These are phyloP conservation scores for Pichia manshurica DNA, from an alignment of 805 yeast species.

Conservation along the genomic window DNA sequence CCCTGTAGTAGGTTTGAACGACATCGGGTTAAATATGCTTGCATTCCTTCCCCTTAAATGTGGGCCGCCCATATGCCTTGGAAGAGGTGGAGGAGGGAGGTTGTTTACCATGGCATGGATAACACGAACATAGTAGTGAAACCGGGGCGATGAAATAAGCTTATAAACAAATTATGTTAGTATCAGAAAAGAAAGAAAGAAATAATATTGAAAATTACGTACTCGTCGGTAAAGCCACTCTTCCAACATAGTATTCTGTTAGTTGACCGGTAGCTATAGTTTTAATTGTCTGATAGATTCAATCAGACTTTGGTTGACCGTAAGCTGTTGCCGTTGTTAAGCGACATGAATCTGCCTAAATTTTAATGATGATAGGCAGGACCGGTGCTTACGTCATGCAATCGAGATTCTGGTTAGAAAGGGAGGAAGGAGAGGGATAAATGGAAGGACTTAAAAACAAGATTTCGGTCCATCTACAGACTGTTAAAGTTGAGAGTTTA, in stretches of 20 bases:
- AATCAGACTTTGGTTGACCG: too few species aligned
- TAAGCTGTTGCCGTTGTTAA: too few species aligned
- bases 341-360: too few species aligned
- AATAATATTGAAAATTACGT: not conserved
- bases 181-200: not conserved
- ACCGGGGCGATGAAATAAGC: conserved; percentile 52
- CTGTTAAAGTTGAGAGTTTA: too few species aligned
- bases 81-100: conserved; percentile 41
- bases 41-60: not conserved
- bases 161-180: conserved; percentile 11
- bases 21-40: not conserved
- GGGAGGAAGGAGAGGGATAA: too few species aligned
- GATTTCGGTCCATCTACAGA: too few species aligned
- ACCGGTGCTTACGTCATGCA: too few species aligned
- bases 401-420: too few species aligned
- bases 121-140: conserved; percentile 56
- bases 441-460: too few species aligned
- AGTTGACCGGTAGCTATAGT: not conserved
- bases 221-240: conserved; percentile 37
- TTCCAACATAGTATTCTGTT: conserved; percentile 39
- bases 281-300: too few species aligned
- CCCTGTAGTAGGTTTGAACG: conserved; percentile 40
- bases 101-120: conserved; percentile 63
- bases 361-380: too few species aligned
- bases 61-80: conserved; percentile 5